Percentiles rank a stretch among this genome's conserved stretches.
Evolutionary conservation across 495 filamentous ascomycete species (phyloP).

Genomic region (Penicillium taxi): DNA sequence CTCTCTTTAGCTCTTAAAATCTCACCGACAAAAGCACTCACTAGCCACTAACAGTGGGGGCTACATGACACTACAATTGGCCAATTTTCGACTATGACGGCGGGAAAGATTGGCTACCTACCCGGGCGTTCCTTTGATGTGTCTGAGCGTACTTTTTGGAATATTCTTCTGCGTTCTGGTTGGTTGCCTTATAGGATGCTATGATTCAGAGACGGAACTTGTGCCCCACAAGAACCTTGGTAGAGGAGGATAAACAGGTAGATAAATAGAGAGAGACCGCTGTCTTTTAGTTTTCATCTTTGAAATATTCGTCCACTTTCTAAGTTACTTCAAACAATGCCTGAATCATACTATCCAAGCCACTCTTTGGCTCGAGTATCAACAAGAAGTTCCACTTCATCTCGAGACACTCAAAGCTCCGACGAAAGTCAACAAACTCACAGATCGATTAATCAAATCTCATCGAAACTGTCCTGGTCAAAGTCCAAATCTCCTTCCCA

Average conservation of each 20-base stretch:
- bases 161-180: conserved; percentile 11
- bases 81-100: neutral
- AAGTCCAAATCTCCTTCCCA: conserved; percentile 16
- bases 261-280: neutral
- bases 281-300: neutral
- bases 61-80: too few relatives aligned
- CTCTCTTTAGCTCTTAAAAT: too few relatives aligned
- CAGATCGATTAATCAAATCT: conserved; percentile 6
- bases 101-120: neutral
- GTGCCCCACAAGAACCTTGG: neutral
- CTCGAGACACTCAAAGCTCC: conserved; percentile 12
- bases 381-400: conserved; percentile 16
- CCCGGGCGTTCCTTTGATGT: conserved; percentile 3
- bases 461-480: conserved; percentile 13
- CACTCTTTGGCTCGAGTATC: conserved; percentile 21
- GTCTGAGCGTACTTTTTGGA: too few relatives aligned
- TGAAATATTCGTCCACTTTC: neutral
- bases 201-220: neutral
- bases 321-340: conserved; percentile 12
- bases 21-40: conserved; percentile 16
- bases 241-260: too few relatives aligned
- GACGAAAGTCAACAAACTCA: conserved; percentile 11
- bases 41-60: too few relatives aligned
- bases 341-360: conserved; percentile 14
- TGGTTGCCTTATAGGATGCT: conserved; percentile 21